phyloP scores from a whole-genome alignment of 1,284 basidiomycete genomes.

The Filobasidium uniguttulatum region DNA sequence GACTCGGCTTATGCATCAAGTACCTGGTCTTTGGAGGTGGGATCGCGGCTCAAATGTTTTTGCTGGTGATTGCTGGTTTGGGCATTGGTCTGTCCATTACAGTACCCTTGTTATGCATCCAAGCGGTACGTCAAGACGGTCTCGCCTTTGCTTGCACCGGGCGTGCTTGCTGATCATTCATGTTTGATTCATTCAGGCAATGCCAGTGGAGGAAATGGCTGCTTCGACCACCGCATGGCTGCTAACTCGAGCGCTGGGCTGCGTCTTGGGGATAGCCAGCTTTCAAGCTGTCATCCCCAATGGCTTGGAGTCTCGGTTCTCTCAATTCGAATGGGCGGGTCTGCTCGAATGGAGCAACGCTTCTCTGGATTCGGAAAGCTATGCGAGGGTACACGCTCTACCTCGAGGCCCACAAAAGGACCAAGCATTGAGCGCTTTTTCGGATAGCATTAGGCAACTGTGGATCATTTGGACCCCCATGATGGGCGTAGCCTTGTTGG shows the following conservation, averaged over 20 bases:
- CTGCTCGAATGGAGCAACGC: too few species aligned
- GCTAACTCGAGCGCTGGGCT: slow-evolving; percentile 11
- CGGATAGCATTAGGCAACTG: slow-evolving; percentile 16
- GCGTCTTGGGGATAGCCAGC: slow-evolving; percentile 20
- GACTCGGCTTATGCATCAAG: slow-evolving; percentile 14
- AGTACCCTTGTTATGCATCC: slow-evolving; percentile 10
- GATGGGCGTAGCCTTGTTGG: slow-evolving; percentile 6
- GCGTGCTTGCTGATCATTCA: slow-evolving; percentile 24
- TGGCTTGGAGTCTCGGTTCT: slow-evolving; percentile 23
- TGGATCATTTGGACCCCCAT: slow-evolving; percentile 14
- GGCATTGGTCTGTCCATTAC: slow-evolving; percentile 10
- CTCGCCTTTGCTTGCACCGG: slow-evolving; percentile 19
- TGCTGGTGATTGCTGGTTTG: slow-evolving; percentile 7
- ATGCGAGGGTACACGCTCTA: slow-evolving; percentile 23
- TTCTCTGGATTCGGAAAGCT: slow-evolving; percentile 25
- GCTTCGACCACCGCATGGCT: slow-evolving; percentile 25
- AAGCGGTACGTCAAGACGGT: slow-evolving; percentile 2
- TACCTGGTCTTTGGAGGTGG: slow-evolving; percentile 7
- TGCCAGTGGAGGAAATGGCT: slow-evolving; percentile 35
- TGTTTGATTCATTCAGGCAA: slow-evolving; percentile 30
- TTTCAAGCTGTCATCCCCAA: slow-evolving; percentile 30
- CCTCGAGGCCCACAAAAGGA: slow-evolving; percentile 20
- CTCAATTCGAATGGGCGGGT: slow-evolving; percentile 21
- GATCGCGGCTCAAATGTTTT: slow-evolving; percentile 5
- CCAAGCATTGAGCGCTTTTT: slow-evolving; percentile 25